Base-by-base conservation (phyloP, 2,329 filamentous ascomycete species). In the Fusarium sp. region DNA sequence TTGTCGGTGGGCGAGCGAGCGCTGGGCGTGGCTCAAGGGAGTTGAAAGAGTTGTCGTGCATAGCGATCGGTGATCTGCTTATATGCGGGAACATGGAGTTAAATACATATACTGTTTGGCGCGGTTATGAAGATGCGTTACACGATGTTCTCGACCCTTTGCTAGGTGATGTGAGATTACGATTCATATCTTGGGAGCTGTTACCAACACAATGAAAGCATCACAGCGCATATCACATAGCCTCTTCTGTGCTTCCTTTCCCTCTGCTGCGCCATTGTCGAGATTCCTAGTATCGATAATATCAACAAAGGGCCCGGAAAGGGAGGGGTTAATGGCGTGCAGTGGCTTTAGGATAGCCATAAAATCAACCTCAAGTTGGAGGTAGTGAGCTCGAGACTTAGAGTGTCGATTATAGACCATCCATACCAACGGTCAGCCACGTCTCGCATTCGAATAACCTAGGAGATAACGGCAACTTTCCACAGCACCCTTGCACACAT, bases 21-120 rank as follows among this genome's bases (percentile, higher is more conserved):
- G 53, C 58, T 58, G 31, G 25, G 24, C 41, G 53, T 59, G 19
- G 53, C 32, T 51, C 36, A 36, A 41, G 29, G 26, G 41, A 25
- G 15, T 24, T 29, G 11, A 42, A 34, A 38, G 25, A 31, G 13
- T 46, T 31, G 19, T 7, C 35, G 35, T 50, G 44, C 43, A 53
- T 65, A 46, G 42, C 42, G 47, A 47, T 47, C 31, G 26, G 36
- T 39, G 38, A 32, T 24, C 35, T 47, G 38, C 48, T 38, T 63
- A 6, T 46, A 15, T 40, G 34, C 26, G 34, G 61, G 43, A 28
- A 36, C 42, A 36, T 12, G 15, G 47, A 47, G 24, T 35, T 46
- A 11, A 63, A 58, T 45, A 36, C 11, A 44, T n/a, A 39, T 42
- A 34, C 11, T 43, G 5, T 53, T 42, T 52, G 12, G 39, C 35